These are phyloP conservation scores for Agrocybe pediades DNA, from an alignment of 768 basidiomycete genomes.

Conservation along the genomic window DNA sequence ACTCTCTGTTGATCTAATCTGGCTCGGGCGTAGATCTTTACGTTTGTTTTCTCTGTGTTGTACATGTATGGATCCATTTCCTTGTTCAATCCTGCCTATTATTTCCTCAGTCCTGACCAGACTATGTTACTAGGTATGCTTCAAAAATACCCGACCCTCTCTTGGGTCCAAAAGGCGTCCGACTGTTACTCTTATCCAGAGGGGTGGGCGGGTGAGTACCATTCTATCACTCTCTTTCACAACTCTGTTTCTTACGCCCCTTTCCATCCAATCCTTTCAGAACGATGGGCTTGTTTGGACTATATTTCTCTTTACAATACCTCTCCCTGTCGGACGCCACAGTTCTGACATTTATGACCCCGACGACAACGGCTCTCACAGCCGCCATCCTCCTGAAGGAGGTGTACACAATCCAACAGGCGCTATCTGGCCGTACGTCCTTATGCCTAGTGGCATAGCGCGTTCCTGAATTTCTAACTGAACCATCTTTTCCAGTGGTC, in stretches of 20 bases:
- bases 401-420: conserved; percentile 50
- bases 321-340: conserved; percentile 78
- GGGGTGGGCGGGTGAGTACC: conserved; percentile 62
- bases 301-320: conserved; percentile 70
- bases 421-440: conserved; percentile 43
- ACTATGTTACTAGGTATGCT: neutral
- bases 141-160: conserved; percentile 46
- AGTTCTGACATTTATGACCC: conserved; percentile 73
- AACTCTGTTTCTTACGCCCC: neutral
- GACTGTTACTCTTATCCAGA: conserved; percentile 54
- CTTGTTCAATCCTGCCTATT: conserved; percentile 45
- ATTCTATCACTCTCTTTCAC: neutral
- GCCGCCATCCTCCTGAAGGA: conserved; percentile 65
- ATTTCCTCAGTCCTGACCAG: neutral
- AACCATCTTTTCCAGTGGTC: conserved; percentile 37
- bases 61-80: conserved; percentile 36
- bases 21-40: neutral
- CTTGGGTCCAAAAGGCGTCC: conserved; percentile 69
- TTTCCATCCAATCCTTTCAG: conserved; percentile 30
- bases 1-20: neutral
- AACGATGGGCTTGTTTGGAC: conserved; percentile 68
- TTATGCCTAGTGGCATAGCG: neutral
- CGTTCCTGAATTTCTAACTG: neutral
- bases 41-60: conserved; percentile 50
- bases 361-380: conserved; percentile 60